Percentiles rank a stretch among this genome's conserved stretches.
phyloP scores from a whole-genome alignment of 352 stramenopile genomes.

The Phytopythium kandeliae region DNA sequence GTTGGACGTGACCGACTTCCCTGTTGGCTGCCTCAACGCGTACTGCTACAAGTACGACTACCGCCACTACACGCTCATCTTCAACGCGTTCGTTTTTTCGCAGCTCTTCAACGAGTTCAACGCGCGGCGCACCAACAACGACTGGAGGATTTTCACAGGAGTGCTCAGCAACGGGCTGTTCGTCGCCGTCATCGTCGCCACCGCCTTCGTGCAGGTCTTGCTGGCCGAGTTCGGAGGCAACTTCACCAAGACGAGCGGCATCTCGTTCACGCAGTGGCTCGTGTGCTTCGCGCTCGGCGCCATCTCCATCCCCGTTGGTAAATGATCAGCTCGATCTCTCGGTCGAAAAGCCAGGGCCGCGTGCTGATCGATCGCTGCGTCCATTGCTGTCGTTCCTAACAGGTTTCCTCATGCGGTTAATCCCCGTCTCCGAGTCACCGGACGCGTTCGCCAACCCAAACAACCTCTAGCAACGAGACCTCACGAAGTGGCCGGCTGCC shows the following conservation, averaged over 20 bases:
- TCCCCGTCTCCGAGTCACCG: conserved; percentile 58
- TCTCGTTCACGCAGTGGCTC: conserved; percentile 59
- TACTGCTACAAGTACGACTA: conserved; percentile 68
- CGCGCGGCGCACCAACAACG: conserved; percentile 87
- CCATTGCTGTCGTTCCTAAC: background rate
- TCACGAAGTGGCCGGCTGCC: too few relatives aligned
- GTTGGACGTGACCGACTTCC: conserved; percentile 34
- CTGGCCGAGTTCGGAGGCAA: conserved; percentile 95
- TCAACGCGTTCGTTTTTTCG: conserved; percentile 98
- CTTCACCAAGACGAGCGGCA: conserved; percentile 72
- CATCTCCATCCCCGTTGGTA: conserved; percentile 67
- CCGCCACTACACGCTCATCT: conserved; percentile 95
- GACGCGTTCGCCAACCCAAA: conserved; percentile 75
- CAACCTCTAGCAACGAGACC: conserved; percentile 42
- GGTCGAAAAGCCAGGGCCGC: too few relatives aligned
- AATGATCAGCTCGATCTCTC: conserved; percentile 9
- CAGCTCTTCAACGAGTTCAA: conserved; percentile 93
- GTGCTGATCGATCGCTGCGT: too few relatives aligned
- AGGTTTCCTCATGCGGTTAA: conserved; percentile 73
- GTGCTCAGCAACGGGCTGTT: conserved; percentile 92
- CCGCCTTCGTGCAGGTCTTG: conserved; percentile 92
- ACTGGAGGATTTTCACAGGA: conserved; percentile 94
- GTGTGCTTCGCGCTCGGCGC: conserved; percentile 52
- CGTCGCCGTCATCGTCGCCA: conserved; percentile 89
- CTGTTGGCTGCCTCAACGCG: conserved; percentile 36